Percentiles rank a stretch among this genome's conserved stretches.
Conservation (phyloP, 345 rosid species). For the sweet orange (Citrus sinensis) region DVS_A1.0 CM039169.1:32333001-32333500, state of each 20-base stretch:
- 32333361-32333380: constrained; percentile 52
- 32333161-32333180: constrained; percentile 49
- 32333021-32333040: constrained; percentile 69
- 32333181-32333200: constrained; percentile 74
- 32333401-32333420: constrained; percentile 89
- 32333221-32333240: constrained; percentile 82
- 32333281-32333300: constrained; percentile 96
- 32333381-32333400: constrained; percentile 54
- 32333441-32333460: constrained; percentile 90
- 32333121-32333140: constrained; percentile 68
- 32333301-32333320: constrained; percentile 97
- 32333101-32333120: constrained; percentile 82
- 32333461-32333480: constrained; percentile 69
- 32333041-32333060: constrained; percentile 56
- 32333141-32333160: constrained; percentile 95
- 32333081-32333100: constrained; percentile 98
- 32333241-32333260: constrained; percentile 79
- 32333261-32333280: constrained; percentile 69
- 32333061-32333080: constrained; percentile 68
- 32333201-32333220: constrained; percentile 86
- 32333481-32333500: constrained; percentile 76
- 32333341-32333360: constrained; percentile 78
- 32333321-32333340: constrained; percentile 95
- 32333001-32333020: constrained; percentile 76
- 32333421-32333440: constrained; percentile 56